Conservation (phyloP, 768 basidiomycete genomes). For the Panaeolus papilionaceus region DNA sequence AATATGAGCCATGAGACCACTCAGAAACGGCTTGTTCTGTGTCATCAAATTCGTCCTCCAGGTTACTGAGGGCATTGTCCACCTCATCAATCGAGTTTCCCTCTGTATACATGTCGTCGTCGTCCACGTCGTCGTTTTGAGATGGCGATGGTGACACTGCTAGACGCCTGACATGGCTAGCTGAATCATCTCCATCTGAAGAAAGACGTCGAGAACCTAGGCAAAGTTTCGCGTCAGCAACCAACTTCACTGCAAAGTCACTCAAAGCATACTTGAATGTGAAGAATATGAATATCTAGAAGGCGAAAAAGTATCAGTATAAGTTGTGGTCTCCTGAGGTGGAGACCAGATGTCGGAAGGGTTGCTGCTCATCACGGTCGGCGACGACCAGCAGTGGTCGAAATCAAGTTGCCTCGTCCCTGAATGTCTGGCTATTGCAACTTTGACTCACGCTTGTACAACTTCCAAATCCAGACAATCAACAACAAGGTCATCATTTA, state of each 20-base stretch:
- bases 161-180: slow-evolving; percentile 56
- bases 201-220: slow-evolving; percentile 54
- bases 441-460: slow-evolving; percentile 17
- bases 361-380: slow-evolving; percentile 42
- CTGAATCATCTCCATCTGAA: slow-evolving; percentile 55
- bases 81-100: slow-evolving; percentile 74
- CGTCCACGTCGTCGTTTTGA: slow-evolving; percentile 36
- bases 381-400: slow-evolving; percentile 21
- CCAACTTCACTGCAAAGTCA: slow-evolving; percentile 9
- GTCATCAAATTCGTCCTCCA: slow-evolving; percentile 72
- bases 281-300: slow-evolving; percentile 65
- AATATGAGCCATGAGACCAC: slow-evolving; percentile 61
- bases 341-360: slow-evolving; percentile 65
- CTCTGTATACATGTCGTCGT: slow-evolving; percentile 51
- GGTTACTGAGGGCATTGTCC: slow-evolving; percentile 66
- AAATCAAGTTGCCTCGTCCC: slow-evolving; percentile 16
- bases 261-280: slow-evolving; percentile 52
- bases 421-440: slow-evolving; percentile 11
- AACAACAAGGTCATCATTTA: slow-evolving; percentile 28
- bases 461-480: slow-evolving; percentile 26
- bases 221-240: slow-evolving; percentile 11
- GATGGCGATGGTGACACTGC: slow-evolving; percentile 58
- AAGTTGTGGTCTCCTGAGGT: slow-evolving; percentile 61
- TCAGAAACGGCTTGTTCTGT: slow-evolving; percentile 69
- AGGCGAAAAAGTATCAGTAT: slow-evolving; percentile 53